Evolutionary conservation across 163 green algal species (phyloP), one percentile per base, ranked within the genome.

Genomic region (Chlorella variabilis): DNA sequence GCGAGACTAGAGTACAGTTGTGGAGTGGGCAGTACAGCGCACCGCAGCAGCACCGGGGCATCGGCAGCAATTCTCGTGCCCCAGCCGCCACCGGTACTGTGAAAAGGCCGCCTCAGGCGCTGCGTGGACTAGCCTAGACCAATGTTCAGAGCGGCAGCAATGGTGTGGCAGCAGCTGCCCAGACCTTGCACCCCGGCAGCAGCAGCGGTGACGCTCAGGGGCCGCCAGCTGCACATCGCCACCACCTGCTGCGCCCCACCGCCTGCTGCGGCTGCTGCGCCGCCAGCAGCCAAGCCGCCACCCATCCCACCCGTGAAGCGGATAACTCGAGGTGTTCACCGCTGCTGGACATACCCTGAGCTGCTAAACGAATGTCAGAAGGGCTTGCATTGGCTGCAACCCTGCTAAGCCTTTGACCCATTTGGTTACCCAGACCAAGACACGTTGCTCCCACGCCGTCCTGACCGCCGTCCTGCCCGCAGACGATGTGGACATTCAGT

Each of bases 401-500:
- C n/a, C n/a, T n/a, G n/a, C n/a, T n/a, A n/a, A n/a, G n/a, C n/a
- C n/a, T n/a, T n/a, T n/a, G n/a, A n/a, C n/a, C n/a, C n/a, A n/a
- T n/a, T n/a, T n/a, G n/a, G n/a, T n/a, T n/a, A n/a, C 25, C 25
- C 17, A 9, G 18, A 54, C 45, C 45, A 54, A 54, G 11, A 54
- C 56, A 31, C 56, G 7, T 69, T 69, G 61, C 61, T 29, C 9
- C 8, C 29, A 41, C 5, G 20, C n/a, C 36, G 17, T 34, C 65
- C 36, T 17, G 15, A 17, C 71, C 23, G 15, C 45, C 54, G 45
- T 29, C 18, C 54, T 63, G 54, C 54, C 54, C 69, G 78, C 92
- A 97, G 95, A 96, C 39, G 94, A 98, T 82, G 93, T 98, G 8
- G 88, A 91, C 11, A 86, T 98, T 38, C 89, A 84, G 18, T 99